Evolutionary conservation across 495 filamentous ascomycete species (phyloP).

Genomic region (Penicillium nucicola): DNA sequence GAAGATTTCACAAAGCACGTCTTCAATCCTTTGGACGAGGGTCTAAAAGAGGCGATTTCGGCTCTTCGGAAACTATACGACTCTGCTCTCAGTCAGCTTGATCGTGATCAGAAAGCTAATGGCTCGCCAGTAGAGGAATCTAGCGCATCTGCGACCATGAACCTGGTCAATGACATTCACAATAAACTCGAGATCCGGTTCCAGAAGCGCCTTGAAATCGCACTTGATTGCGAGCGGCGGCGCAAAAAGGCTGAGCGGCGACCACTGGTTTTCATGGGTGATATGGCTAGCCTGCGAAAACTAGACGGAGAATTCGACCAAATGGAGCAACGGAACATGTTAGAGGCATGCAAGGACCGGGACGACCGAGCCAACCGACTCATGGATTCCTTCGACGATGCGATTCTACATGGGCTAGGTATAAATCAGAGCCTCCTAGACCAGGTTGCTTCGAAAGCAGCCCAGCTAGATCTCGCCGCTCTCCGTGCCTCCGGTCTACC

Average conservation of each 20-base stretch:
- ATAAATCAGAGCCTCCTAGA: constrained; percentile 52
- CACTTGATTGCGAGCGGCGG: constrained; percentile 49
- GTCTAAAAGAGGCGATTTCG: constrained; percentile 51
- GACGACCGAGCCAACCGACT: constrained; percentile 49
- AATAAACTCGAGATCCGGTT: constrained; percentile 48
- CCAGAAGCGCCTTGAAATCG: constrained; percentile 50
- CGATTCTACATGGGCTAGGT: constrained; percentile 49
- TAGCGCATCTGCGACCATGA: constrained; percentile 44
- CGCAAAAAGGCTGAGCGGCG: constrained; percentile 51
- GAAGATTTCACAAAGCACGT: constrained; percentile 49
- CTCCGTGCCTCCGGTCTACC: constrained; percentile 33
- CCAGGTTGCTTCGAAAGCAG: constrained; percentile 39
- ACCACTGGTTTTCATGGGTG: constrained; percentile 50
- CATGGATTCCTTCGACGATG: constrained; percentile 53
- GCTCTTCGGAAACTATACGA: constrained; percentile 51
- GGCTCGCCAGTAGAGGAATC: constrained; percentile 28
- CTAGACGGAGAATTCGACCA: constrained; percentile 52
- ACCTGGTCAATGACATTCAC: constrained; percentile 42
- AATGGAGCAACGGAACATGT: constrained; percentile 49
- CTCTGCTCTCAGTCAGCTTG: constrained; percentile 37
- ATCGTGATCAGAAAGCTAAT: constrained; percentile 40
- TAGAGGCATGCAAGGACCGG: constrained; percentile 49
- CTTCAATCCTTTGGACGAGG: constrained; percentile 50
- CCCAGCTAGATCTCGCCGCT: constrained; percentile 30
- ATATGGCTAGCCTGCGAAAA: constrained; percentile 43